Conservation (phyloP, 73 alveolate genomes). For the Diophrys appendiculata region DNA sequence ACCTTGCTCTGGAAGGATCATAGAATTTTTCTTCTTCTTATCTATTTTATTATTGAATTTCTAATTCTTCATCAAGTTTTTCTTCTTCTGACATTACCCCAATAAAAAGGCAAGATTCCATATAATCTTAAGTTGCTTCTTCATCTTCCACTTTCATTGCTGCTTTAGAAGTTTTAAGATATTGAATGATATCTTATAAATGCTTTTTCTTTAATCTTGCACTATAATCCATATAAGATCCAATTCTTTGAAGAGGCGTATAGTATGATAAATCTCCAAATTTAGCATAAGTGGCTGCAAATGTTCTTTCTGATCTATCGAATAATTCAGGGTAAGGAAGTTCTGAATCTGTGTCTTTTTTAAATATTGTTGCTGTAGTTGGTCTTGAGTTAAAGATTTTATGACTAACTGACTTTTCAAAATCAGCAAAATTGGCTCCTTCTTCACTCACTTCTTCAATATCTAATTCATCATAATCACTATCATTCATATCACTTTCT, state of each 20-base stretch:
- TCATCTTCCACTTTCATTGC: slow-evolving; percentile 47
- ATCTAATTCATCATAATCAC: slow-evolving; percentile 53
- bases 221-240: slow-evolving; percentile 88
- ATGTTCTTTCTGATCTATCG: slow-evolving; percentile 95
- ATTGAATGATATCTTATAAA: slow-evolving; percentile 81
- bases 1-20: slow-evolving; percentile 79
- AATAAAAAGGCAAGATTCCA: slow-evolving; percentile 73
- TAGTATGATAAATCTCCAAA: slow-evolving; percentile 93
- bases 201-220: slow-evolving; percentile 89
- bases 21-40: slow-evolving; percentile 50
- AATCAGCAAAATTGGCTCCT: slow-evolving; percentile 37
- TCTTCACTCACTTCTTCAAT: slow-evolving; percentile 60
- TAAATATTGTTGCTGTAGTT: slow-evolving; percentile 49
- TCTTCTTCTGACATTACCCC: slow-evolving; percentile 85
- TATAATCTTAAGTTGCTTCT: slow-evolving; percentile 46
- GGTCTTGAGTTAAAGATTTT: slow-evolving; percentile 57
- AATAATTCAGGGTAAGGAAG: slow-evolving; percentile 88
- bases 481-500: slow-evolving; percentile 20
- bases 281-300: slow-evolving; percentile 94
- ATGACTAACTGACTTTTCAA: slow-evolving; percentile 27
- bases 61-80: slow-evolving; percentile 70
- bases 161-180: slow-evolving; percentile 76
- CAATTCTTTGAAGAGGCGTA: slow-evolving; percentile 92
- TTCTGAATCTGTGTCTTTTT: slow-evolving; percentile 35
- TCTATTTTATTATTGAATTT: slow-evolving; percentile 40